Evolutionary conservation across 192 early-diverging fungal genomes (phyloP).

Genomic region (Chytriomyces sp.): DNA sequence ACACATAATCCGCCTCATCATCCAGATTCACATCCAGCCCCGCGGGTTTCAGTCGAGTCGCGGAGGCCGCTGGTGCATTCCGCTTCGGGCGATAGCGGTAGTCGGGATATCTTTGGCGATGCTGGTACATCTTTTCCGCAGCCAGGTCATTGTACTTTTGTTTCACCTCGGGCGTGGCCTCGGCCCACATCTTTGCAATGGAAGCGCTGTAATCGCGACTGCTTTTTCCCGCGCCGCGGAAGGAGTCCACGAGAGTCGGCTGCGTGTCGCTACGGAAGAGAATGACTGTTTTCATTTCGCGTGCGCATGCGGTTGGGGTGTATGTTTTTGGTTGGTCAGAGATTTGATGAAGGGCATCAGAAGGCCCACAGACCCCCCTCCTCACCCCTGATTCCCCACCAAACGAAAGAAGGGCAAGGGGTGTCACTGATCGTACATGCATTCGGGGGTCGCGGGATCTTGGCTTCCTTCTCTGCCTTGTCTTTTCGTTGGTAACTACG

Average conservation of each 20-base stretch:
- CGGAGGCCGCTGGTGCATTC: neutral
- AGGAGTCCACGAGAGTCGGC: conserved; percentile 4
- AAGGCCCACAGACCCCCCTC: too few relatives aligned
- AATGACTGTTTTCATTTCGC: conserved; percentile 28
- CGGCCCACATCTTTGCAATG: conserved; percentile 18
- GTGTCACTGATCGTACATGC: neutral
- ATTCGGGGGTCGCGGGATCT: neutral
- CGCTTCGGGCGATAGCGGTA: conserved; percentile 7
- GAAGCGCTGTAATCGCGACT: neutral
- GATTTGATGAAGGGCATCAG: neutral
- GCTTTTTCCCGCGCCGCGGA: conserved; percentile 2
- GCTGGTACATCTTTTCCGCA: conserved; percentile 8
- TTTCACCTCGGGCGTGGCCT: neutral
- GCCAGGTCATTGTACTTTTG: conserved; percentile 4
- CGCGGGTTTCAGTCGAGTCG: neutral
- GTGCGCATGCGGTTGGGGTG: too few relatives aligned
- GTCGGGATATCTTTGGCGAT: conserved; percentile 6
- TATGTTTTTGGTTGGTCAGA: neutral
- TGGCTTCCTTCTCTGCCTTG: neutral
- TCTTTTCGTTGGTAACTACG: too few relatives aligned
- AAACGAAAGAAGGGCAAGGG: neutral
- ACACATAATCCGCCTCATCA: neutral
- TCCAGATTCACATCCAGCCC: neutral
- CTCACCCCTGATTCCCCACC: neutral
- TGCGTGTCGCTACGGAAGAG: conserved; percentile 28